phyloP scores from a whole-genome alignment of 129 eudicot species.

The Saussurea involucrata region DNA sequence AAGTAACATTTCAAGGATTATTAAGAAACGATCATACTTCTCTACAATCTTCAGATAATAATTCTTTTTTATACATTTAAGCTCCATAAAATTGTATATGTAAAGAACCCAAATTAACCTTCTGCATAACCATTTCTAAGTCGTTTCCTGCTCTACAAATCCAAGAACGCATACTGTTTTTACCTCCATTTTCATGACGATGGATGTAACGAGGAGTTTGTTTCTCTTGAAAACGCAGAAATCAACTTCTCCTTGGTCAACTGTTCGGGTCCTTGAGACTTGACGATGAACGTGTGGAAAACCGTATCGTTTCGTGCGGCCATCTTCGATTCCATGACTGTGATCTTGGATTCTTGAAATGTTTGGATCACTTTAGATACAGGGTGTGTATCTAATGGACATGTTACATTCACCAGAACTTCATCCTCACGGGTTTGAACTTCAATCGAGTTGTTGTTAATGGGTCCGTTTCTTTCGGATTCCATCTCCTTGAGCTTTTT shows the following conservation, averaged over 20 bases:
- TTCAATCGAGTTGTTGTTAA: constrained; percentile 31
- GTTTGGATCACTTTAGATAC: constrained; percentile 54
- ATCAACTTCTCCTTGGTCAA: constrained; percentile 68
- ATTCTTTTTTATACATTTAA: constrained; percentile 11
- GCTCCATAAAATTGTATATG: constrained; percentile 14
- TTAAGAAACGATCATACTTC: constrained; percentile 25
- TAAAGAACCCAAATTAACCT: constrained; percentile 12
- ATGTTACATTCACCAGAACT: constrained; percentile 62
- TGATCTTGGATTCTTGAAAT: constrained; percentile 51
- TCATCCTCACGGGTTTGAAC: constrained; percentile 46
- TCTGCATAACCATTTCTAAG: constrained; percentile 5
- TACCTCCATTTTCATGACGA: background rate
- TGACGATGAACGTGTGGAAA: constrained; percentile 68
- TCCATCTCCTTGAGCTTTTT: constrained; percentile 81
- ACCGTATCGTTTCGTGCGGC: constrained; percentile 54
- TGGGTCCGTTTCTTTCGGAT: constrained; percentile 34
- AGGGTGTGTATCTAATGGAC: constrained; percentile 67
- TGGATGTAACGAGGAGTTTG: constrained; percentile 30
- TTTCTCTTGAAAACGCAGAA: constrained; percentile 51
- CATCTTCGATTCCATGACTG: constrained; percentile 58
- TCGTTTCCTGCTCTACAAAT: constrained; percentile 17
- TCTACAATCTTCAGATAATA: constrained; percentile 7
- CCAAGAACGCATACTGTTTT: constrained; percentile 11
- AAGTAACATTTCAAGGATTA: background rate
- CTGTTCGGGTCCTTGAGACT: constrained; percentile 56